Evolutionary conservation across 163 green algal species (phyloP).

Genomic region (Volvox carteri): DNA sequence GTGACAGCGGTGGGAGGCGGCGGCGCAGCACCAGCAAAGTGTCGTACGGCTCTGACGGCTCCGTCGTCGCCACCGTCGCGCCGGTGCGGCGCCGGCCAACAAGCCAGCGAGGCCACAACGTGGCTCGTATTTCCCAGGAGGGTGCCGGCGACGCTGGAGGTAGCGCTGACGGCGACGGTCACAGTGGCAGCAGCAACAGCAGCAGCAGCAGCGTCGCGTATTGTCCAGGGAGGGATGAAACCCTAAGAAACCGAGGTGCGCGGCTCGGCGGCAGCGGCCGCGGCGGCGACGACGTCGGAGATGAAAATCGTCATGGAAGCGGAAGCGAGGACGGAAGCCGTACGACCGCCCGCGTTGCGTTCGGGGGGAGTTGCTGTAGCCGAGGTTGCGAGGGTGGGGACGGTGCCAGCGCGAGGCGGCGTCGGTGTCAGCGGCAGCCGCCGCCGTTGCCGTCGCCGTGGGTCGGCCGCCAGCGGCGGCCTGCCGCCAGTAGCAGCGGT

Average conservation of each 20-base stretch:
- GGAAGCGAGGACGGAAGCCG: background rate
- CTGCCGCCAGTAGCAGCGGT: background rate
- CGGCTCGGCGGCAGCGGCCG: no score
- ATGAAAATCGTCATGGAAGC: no score
- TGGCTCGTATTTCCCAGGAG: no score
- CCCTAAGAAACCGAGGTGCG: no score
- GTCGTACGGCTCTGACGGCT: conserved; percentile 30
- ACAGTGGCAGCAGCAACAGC: background rate
- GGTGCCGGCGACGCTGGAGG: no score
- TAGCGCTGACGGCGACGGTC: background rate
- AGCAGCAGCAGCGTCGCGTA: no score
- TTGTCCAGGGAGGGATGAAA: no score
- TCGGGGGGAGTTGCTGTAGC: background rate
- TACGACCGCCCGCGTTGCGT: background rate
- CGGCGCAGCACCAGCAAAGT: background rate
- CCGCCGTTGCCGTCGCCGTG: no score
- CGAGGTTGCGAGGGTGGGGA: background rate
- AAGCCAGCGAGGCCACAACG: background rate
- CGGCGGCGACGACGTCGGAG: no score
- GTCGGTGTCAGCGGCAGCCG: background rate
- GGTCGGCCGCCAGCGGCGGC: background rate
- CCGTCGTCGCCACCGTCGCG: background rate
- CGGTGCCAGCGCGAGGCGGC: background rate
- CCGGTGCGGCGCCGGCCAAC: background rate
- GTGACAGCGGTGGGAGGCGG: background rate